phyloP scores from a whole-genome alignment of 75 land plant species.

The Pinus taeda region DNA sequence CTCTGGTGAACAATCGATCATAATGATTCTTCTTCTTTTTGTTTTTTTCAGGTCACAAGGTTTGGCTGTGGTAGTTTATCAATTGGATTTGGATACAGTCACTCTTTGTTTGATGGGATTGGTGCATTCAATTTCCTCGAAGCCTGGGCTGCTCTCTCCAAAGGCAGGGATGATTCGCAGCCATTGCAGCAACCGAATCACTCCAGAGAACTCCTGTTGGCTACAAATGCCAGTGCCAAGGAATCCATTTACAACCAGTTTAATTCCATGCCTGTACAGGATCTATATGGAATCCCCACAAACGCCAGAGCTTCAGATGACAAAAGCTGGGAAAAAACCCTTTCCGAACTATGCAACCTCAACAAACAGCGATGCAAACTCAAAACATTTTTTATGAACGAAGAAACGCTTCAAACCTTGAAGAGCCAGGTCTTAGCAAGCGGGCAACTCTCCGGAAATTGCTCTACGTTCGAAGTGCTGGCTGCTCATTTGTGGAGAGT shows the following conservation, averaged over 20 bases:
- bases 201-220: background rate
- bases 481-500: constrained; percentile 10
- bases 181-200: background rate
- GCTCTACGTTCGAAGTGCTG: constrained; percentile 3
- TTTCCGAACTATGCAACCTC: background rate
- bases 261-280: background rate
- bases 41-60: background rate
- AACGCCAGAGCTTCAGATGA: constrained; percentile 5
- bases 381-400: background rate
- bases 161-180: background rate
- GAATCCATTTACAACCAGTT: constrained; percentile 2
- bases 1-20: too few relatives aligned
- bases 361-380: background rate
- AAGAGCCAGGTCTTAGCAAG: background rate
- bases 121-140: constrained; percentile 4
- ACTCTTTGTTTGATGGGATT: constrained; percentile 9
- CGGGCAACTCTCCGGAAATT: background rate
- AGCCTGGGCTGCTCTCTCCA: background rate
- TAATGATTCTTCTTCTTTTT: too few relatives aligned
- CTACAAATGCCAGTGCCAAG: too few relatives aligned
- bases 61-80: constrained; percentile 4
- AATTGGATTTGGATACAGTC: constrained; percentile 4
- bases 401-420: background rate
- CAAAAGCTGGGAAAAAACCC: background rate
- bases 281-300: background rate